Percentiles rank a stretch among this genome's conserved stretches.
phyloP scores from a whole-genome alignment of 805 yeast species.

The Blastobotrys attinorum region DNA sequence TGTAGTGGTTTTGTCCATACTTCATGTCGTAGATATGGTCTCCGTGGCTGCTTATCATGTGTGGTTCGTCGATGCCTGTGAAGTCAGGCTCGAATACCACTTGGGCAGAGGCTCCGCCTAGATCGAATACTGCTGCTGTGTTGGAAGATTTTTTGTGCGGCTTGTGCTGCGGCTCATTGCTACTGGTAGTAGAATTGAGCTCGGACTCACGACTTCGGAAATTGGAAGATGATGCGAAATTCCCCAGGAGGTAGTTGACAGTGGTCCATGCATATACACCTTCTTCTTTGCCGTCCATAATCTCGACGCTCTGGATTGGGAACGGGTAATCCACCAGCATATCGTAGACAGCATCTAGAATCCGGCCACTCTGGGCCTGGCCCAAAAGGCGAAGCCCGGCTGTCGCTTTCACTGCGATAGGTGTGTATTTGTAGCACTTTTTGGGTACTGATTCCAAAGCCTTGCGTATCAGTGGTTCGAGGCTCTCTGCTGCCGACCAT shows the following conservation, averaged over 20 bases:
- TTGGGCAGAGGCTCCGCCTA: conserved; percentile 98
- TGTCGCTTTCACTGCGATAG: conserved; percentile 95
- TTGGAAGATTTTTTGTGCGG: too few relatives aligned
- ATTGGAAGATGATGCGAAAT: too few relatives aligned
- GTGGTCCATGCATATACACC: conserved; percentile 99
- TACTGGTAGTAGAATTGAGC: too few relatives aligned
- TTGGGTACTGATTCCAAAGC: conserved; percentile 75
- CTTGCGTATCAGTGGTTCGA: conserved; percentile 67
- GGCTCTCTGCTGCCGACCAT: conserved; percentile 72
- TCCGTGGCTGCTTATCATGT: conserved; percentile 54
- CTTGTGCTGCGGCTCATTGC: conserved; percentile 39
- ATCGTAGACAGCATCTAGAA: conserved; percentile 74
- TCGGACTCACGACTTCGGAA: too few relatives aligned
- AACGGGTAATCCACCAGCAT: conserved; percentile 80
- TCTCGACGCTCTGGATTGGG: conserved; percentile 75
- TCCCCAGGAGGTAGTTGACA: conserved; percentile 85
- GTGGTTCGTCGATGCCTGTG: conserved; percentile 50
- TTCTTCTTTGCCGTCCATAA: conserved; percentile 95
- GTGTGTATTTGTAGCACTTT: conserved; percentile 66
- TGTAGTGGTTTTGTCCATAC: conserved; percentile 76
- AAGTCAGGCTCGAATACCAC: conserved; percentile 78
- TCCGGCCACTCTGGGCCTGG: conserved; percentile 57
- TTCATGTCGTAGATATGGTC: conserved; percentile 75
- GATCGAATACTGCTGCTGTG: conserved; percentile 92
- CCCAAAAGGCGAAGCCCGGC: conserved; percentile 92